phyloP scores from a whole-genome alignment of 2,329 filamentous ascomycete species.

The Ophiosphaerella korrae region DNA sequence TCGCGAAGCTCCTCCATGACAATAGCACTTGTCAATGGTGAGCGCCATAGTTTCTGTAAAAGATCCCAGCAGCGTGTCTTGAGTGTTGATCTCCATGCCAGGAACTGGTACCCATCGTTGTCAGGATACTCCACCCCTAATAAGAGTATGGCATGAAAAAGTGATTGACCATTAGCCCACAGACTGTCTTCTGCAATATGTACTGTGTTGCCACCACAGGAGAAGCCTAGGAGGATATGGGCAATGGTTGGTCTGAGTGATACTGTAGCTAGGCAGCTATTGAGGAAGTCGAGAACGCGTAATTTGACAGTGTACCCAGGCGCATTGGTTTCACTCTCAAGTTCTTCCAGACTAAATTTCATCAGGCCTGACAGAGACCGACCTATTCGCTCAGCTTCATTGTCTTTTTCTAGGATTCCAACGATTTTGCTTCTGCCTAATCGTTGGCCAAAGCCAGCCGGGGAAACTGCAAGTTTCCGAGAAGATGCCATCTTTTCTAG shows the following conservation, averaged over 20 bases:
- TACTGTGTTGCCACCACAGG: slow-evolving; percentile 72
- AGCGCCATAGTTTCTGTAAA: slow-evolving; percentile 81
- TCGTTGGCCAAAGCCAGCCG: slow-evolving; percentile 65
- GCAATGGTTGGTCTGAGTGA: slow-evolving; percentile 83
- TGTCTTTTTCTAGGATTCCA: slow-evolving; percentile 81
- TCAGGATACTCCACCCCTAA: slow-evolving; percentile 74
- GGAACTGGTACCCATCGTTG: slow-evolving; percentile 53
- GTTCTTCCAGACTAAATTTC: slow-evolving; percentile 67
- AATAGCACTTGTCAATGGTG: slow-evolving; percentile 74
- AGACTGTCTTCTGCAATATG: slow-evolving; percentile 70
- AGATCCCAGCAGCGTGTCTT: slow-evolving; percentile 60
- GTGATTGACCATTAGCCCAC: slow-evolving; percentile 72
- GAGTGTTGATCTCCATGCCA: slow-evolving; percentile 50
- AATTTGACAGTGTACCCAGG: slow-evolving; percentile 81
- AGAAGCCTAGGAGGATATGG: slow-evolving; percentile 87
- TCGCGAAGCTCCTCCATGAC: slow-evolving; percentile 79
- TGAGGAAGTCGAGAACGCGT: slow-evolving; percentile 83
- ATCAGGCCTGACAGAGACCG: slow-evolving; percentile 73
- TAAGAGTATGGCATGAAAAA: slow-evolving; percentile 81
- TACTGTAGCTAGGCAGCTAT: slow-evolving; percentile 75
- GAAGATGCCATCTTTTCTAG: slow-evolving; percentile 87
- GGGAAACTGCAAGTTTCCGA: slow-evolving; percentile 74
- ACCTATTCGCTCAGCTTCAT: slow-evolving; percentile 79
- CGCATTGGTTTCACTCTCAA: slow-evolving; percentile 71
- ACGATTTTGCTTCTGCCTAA: slow-evolving; percentile 81